These are phyloP conservation scores for Nakataea oryzae DNA, from an alignment of 2,329 filamentous ascomycete genomes.

Conservation along the genomic window DNA sequence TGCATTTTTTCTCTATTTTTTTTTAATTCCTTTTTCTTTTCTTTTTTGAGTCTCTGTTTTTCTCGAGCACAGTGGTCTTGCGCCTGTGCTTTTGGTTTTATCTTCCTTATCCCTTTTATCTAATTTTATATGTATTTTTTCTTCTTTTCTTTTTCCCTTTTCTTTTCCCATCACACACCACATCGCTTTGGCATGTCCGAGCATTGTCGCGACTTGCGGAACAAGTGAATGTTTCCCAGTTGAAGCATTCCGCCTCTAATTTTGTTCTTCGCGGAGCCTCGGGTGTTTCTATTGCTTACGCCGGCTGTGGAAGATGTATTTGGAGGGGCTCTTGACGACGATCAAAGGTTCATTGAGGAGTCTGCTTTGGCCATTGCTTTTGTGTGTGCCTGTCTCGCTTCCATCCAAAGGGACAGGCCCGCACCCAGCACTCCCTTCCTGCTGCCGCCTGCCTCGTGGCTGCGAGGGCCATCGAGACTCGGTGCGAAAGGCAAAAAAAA, in stretches of 20 bases:
- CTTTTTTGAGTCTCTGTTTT: too few relatives aligned
- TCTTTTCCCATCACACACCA: background rate
- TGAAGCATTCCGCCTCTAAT: background rate
- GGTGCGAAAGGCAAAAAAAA: background rate
- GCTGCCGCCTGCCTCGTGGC: background rate
- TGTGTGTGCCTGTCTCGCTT: background rate
- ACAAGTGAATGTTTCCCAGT: background rate
- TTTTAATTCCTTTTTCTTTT: too few relatives aligned
- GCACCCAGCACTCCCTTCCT: too few relatives aligned
- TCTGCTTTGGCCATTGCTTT: background rate
- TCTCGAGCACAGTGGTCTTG: too few relatives aligned
- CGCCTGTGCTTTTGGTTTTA: too few relatives aligned
- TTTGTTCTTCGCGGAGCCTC: background rate
- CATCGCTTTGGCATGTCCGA: background rate
- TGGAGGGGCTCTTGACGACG: background rate
- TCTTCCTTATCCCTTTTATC: background rate
- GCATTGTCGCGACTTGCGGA: background rate
- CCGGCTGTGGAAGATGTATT: background rate
- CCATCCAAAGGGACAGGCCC: too few relatives aligned
- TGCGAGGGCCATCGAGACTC: background rate
- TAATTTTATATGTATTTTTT: background rate
- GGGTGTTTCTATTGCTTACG: background rate
- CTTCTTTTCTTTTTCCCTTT: background rate
- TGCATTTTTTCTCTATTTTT: too few relatives aligned
- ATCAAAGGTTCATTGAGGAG: background rate